Base-by-base conservation (phyloP, 768 basidiomycete genomes). In the Austroboletus eburneus region DNA sequence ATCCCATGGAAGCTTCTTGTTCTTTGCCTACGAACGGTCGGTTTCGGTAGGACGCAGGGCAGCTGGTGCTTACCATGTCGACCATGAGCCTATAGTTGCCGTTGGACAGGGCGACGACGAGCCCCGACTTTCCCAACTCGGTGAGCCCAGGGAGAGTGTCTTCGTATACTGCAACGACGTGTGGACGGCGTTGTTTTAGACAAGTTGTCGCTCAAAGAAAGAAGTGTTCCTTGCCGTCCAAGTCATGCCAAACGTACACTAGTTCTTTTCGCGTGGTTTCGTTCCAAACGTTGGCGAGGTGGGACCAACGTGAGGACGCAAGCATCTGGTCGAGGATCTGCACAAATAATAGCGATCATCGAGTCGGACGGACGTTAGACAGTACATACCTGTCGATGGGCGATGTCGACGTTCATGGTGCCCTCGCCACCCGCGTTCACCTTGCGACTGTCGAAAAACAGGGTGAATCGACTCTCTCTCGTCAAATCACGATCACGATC, bases 1-100 rank as follows among this genome's bases (percentile, higher is more conserved):
- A 46, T 85, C 82, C 83, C 80, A 85, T 0, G 83, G 82, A 4
- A 85, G 64, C 16, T 73, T 67, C 3, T 80, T 77, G 45, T 76
- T 63, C 62, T 80, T 85, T 1, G 84, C 81, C 83, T 84, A 24
- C 3, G 9, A 17, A 10, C 34, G 16, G 5, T 35, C n/a, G n/a
- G n/a, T n/a, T n/a, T 29, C 29, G 29, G n/a, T n/a, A n/a, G n/a
- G n/a, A n/a, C n/a, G n/a, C n/a, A n/a, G n/a, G n/a, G n/a, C n/a
- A n/a, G n/a, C n/a, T n/a, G n/a, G n/a, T 21, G 23, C 55, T 51
- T 20, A 80, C 83, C 79, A 85, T 74, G 55, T 85, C 81, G 0
- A 80, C 62, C 3, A 85, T 69, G 5, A 84, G 65, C 16, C 77
- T 68, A 33, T 83, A 69, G 54, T 79, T 86, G 9, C 82, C 84